These are phyloP conservation scores for Lentinula boryana DNA, from an alignment of 768 basidiomycete genomes.

Conservation along the genomic window DNA sequence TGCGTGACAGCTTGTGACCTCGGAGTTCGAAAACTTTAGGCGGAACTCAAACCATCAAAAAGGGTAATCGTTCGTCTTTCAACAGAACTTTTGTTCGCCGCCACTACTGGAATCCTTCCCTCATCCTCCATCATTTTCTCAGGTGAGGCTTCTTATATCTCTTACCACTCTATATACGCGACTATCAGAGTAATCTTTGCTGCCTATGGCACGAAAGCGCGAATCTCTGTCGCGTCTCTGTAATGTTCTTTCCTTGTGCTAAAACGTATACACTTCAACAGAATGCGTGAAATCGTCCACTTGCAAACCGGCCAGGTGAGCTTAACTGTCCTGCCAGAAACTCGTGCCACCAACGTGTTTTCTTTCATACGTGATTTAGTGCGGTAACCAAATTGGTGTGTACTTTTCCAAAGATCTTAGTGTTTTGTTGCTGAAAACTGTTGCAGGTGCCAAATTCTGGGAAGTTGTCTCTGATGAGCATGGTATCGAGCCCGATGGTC, in stretches of 20 bases:
- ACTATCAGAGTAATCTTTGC: conserved; percentile 12
- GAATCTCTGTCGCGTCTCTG: conserved; percentile 20
- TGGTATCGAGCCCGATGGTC: conserved; percentile 89
- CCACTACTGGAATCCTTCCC: conserved; percentile 32
- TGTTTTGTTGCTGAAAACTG: conserved; percentile 13
- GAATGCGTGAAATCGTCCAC: conserved; percentile 99
- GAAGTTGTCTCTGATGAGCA: conserved; percentile 86
- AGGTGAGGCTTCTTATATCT: conserved; percentile 32
- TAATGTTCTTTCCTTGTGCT: conserved; percentile 33
- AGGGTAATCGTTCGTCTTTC: neutral
- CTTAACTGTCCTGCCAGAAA: conserved; percentile 7
- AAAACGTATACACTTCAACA: conserved; percentile 31
- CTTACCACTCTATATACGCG: conserved; percentile 22
- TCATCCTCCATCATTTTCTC: conserved; percentile 33
- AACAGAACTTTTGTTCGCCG: conserved; percentile 14
- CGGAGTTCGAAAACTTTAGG: neutral
- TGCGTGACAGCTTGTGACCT: neutral
- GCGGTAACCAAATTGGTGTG: conserved; percentile 99
- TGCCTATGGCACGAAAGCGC: neutral
- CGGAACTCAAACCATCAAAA: neutral
- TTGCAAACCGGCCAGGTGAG: conserved; percentile 96
- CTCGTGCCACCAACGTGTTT: conserved; percentile 12
- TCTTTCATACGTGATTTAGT: conserved; percentile 43
- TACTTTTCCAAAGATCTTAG: conserved; percentile 15
- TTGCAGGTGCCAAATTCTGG: conserved; percentile 81